Conservation (phyloP, 345 rosid genomes). For the Euphorbia pulcherrima region DNA sequence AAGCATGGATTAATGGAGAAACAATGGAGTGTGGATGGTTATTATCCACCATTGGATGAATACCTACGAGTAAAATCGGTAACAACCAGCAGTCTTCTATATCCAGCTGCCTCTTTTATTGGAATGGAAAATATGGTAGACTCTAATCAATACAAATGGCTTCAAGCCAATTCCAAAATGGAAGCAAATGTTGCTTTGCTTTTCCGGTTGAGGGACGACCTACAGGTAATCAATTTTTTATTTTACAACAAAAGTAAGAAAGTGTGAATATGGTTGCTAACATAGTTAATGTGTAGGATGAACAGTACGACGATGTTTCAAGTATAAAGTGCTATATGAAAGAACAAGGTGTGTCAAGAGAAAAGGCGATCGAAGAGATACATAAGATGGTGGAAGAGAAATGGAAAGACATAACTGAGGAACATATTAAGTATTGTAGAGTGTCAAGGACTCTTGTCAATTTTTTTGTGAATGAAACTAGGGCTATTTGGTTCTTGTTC, state of each 20-base stretch:
- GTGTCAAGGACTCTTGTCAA: neutral
- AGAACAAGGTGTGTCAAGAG: neutral
- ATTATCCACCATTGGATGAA: neutral
- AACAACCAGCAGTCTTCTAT: neutral
- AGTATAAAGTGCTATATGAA: neutral
- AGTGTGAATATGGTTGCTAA: too few relatives aligned
- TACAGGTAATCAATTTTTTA: too few relatives aligned
- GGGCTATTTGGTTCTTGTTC: neutral
- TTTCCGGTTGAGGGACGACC: neutral
- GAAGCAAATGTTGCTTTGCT: neutral
- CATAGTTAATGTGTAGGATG: neutral
- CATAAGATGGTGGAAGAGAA: neutral
- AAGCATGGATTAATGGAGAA: neutral
- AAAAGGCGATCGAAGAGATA: neutral
- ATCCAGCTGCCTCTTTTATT: neutral
- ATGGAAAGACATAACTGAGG: neutral
- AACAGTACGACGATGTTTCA: neutral
- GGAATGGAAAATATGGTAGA: neutral
- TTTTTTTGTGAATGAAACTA: neutral
- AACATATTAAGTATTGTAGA: neutral
- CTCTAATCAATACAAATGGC: neutral
- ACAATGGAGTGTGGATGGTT: neutral
- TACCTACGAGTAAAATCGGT: neutral
- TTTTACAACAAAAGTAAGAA: too few relatives aligned
- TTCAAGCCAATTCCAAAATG: neutral